Conservation (phyloP, 306 rosid genomes). For the Lupinus albus region DNA sequence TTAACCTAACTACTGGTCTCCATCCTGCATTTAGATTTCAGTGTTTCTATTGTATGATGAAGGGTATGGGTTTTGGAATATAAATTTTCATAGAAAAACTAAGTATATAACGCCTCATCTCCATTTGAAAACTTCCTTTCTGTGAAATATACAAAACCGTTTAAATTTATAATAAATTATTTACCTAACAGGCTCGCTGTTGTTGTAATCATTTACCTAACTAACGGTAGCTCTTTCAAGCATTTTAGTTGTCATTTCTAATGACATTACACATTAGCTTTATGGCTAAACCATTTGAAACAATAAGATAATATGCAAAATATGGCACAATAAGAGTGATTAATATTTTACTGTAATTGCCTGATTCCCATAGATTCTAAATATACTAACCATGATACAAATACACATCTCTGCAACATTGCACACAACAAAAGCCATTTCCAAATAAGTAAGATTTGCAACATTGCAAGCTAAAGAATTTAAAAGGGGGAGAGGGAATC, state of each 20-base stretch:
- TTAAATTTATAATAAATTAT: not conserved
- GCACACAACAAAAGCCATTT: not conserved
- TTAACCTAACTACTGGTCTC: too few relatives aligned
- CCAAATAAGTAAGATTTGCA: not conserved
- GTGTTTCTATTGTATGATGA: too few relatives aligned
- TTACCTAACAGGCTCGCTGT: too few relatives aligned
- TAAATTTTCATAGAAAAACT: too few relatives aligned
- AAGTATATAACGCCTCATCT: too few relatives aligned
- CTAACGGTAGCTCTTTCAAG: not conserved
- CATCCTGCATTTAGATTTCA: too few relatives aligned
- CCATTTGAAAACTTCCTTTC: too few relatives aligned
- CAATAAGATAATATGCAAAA: slow-evolving; percentile 34
- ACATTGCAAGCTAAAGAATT: not conserved
- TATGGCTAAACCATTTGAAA: slow-evolving; percentile 36
- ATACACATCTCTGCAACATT: slow-evolving; percentile 36
- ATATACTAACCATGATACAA: slow-evolving; percentile 42
- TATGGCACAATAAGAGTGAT: slow-evolving; percentile 31
- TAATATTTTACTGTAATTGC: slow-evolving; percentile 34
- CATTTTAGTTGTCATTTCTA: slow-evolving; percentile 5
- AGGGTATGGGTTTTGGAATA: too few relatives aligned
- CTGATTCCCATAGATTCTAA: slow-evolving; percentile 38
- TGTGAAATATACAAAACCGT: not conserved
- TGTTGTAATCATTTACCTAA: not conserved
- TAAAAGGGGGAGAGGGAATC: not conserved
- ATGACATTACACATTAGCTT: slow-evolving; percentile 22